phyloP scores from a whole-genome alignment of 495 filamentous ascomycete species.

The Penicillium atrosanguineum region DNA sequence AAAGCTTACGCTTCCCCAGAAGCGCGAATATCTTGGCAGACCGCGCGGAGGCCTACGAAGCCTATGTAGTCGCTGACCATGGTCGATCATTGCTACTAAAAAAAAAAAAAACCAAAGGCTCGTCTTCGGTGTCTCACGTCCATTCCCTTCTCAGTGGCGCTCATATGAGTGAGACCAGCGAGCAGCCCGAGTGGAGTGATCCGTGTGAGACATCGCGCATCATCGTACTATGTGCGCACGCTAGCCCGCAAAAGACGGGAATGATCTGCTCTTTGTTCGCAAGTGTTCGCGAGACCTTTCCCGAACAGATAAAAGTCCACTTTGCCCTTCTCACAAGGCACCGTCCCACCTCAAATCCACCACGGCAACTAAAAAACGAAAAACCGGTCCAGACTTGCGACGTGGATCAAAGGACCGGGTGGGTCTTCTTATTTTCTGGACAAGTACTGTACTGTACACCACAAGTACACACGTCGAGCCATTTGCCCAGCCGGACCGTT shows the following conservation, averaged over 20 bases:
- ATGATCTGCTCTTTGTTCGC: neutral
- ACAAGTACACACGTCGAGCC: neutral
- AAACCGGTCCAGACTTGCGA: neutral
- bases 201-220: neutral
- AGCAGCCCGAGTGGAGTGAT: neutral
- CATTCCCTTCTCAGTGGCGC: neutral
- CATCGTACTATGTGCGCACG: neutral
- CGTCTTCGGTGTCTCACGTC: neutral
- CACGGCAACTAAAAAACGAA: neutral
- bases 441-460: neutral
- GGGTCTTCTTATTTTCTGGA: neutral
- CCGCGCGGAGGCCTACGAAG: slow-evolving; percentile 24
- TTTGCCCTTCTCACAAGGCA: neutral
- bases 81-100: neutral
- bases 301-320: neutral
- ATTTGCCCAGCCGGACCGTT: neutral
- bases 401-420: neutral
- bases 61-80: neutral
- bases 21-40: slow-evolving; percentile 12
- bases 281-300: neutral
- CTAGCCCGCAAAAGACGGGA: neutral
- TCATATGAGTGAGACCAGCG: neutral
- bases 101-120: neutral
- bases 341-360: neutral
- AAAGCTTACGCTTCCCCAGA: neutral